Evolutionary conservation across 768 basidiomycete species (phyloP), one percentile per base, ranked within the genome.

Genomic region (Russula sp.): DNA sequence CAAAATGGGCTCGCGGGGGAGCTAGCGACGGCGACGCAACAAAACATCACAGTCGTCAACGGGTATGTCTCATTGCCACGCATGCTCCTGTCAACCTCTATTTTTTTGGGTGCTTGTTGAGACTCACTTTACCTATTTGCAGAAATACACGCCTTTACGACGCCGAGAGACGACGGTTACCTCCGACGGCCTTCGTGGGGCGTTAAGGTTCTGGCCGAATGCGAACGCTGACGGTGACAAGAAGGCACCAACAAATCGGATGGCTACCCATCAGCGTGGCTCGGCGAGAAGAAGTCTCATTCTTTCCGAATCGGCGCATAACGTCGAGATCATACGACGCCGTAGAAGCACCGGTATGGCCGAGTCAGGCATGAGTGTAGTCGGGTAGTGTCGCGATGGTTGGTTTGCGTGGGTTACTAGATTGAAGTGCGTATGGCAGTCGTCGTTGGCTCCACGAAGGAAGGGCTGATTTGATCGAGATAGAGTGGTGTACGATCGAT

Each of bases 121-220:
- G 45, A 54, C 38, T 53, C 51, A 63, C 51, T 48, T 63, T 63
- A 41, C 53, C 47, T 51, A 38, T 65, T 41, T 57, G 25, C 55
- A 78, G 75, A 71, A 71, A 65, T 66, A 69, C 56, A 67, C 71
- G 51, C 68, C 65, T 60, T 68, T 80, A 60, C 74, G 74, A 71
- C 75, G 80, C 61, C 68, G 72, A 68, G 80, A 81, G 51, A 81
- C 80, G 5, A 80, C 79, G 36, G 68, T 79, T 60, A 81, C 77
- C 20, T 72, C 75, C 46, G 77, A 76, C 50, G 78, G 78, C 56
- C 74, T 74, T 59, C 76, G 78, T 63, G 58, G 69, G 54, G 73
- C 59, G 70, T n/a, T 66, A 56, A 52, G 65, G 61, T 56, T 65
- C 71, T 61, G 63, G 64, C 43, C 67, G 67, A 32, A 62, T 25